Conservation (phyloP, 1,284 basidiomycete species). For the Ceratobasidium sp. region DNA sequence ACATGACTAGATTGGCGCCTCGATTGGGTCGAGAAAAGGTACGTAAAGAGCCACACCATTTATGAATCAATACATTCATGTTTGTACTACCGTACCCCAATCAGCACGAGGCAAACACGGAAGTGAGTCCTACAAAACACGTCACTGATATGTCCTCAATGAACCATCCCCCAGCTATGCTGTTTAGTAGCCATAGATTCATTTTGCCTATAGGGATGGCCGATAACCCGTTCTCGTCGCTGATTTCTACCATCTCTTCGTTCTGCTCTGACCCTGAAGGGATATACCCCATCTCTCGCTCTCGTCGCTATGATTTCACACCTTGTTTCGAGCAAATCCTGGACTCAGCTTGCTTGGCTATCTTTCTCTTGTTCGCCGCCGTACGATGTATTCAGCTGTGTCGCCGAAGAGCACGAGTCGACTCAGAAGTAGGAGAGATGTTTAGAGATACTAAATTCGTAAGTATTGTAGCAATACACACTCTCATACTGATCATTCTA, state of each 20-base stretch:
- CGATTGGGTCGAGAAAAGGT: too few species aligned
- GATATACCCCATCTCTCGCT: conserved; percentile 71
- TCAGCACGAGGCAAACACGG: too few species aligned
- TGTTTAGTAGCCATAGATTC: not conserved
- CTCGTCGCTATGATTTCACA: conserved; percentile 82
- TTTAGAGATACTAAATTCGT: conserved; percentile 74
- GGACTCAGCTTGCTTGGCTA: conserved; percentile 66
- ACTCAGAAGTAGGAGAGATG: conserved; percentile 60
- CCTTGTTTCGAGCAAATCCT: conserved; percentile 88
- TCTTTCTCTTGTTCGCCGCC: conserved; percentile 64
- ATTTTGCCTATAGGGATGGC: conserved; percentile 17
- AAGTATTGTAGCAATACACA: conserved; percentile 55
- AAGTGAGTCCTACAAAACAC: too few species aligned
- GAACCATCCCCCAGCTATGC: too few species aligned
- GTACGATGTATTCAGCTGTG: conserved; percentile 59
- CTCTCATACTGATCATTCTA: not conserved
- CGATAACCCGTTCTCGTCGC: too few species aligned
- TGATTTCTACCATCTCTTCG: not conserved
- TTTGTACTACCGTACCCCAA: too few species aligned
- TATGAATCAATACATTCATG: too few species aligned
- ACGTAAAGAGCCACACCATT: too few species aligned
- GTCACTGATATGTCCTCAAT: too few species aligned
- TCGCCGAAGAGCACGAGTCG: conserved; percentile 50
- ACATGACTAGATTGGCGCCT: too few species aligned
- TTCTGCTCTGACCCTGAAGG: conserved; percentile 62